Conservation (phyloP, 345 rosid species). For the Excoecaria agallocha region DNA sequence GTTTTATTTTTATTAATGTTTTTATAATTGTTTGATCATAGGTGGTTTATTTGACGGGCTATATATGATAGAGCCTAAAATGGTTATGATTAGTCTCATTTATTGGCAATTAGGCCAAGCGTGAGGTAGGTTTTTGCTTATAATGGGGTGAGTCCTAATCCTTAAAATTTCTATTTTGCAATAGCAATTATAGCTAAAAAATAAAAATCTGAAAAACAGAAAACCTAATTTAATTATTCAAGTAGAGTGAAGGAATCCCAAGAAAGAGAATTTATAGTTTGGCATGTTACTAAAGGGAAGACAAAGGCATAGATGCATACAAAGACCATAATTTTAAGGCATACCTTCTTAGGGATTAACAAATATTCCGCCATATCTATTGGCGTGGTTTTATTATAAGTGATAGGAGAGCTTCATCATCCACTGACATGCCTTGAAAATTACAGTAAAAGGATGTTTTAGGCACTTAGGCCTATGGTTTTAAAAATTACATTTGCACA, state of each 20-base stretch:
- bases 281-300: slow-evolving; percentile 83
- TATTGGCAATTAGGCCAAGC: slow-evolving; percentile 17
- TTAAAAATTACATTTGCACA: slow-evolving; percentile 38
- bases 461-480: slow-evolving; percentile 8
- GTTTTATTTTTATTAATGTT: too few species aligned
- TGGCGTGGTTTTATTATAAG: slow-evolving; percentile 6
- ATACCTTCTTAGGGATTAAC: slow-evolving; percentile 46
- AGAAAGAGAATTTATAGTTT: slow-evolving; percentile 44
- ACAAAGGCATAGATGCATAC: slow-evolving; percentile 45
- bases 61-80: slow-evolving; percentile 12
- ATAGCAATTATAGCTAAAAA: slow-evolving; percentile 9
- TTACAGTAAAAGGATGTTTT: slow-evolving; percentile 21
- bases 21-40: too few species aligned
- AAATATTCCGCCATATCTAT: slow-evolving; percentile 29
- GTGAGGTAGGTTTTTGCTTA: slow-evolving; percentile 21
- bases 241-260: slow-evolving; percentile 28
- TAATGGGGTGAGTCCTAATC: slow-evolving; percentile 13
- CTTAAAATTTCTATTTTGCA: slow-evolving; percentile 17
- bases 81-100: slow-evolving; percentile 29
- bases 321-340: slow-evolving; percentile 41
- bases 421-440: slow-evolving; percentile 46
- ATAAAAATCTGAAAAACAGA: not conserved
- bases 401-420: slow-evolving; percentile 18
- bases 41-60: not conserved
- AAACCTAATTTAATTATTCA: too few species aligned